Base-by-base conservation (phyloP, 495 filamentous ascomycete species). In the Lasiosphaeria miniovina region DNA sequence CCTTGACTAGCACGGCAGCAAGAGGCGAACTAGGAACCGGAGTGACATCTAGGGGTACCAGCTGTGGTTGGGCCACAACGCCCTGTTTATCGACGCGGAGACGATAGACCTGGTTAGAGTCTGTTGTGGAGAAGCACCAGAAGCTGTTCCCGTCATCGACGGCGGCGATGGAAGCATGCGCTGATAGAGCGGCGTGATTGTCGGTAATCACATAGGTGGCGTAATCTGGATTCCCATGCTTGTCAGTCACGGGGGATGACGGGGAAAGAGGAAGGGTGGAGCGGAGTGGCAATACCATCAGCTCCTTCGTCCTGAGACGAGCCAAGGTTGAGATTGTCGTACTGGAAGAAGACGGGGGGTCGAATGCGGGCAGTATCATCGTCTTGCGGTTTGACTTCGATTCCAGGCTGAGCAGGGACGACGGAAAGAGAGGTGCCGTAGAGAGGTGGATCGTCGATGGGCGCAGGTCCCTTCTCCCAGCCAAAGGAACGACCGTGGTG, bases 341-440 rank as follows among this genome's bases (percentile, higher is more conserved):
- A 56, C 54, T 56, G 54, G 54, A 56, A 56, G 17, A 56, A 56
- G 24, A 56, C 32, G 11, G 48, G 40, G 3, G 54, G 38, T 15
- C 48, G 40, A 4, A 34, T 12, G 17, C 9, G 46, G 41, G 46
- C 54, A 24, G 33, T 33, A 12, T 15, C 15, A 10, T 1, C 36
- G 34, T 15, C n/a, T 12, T 55, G 31, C 8, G 24, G 17, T 10
- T 14, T 10, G 6, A 56, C 54, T n/a, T 56, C 54, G 38, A 56
- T 56, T 10, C 54, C 54, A 11, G 54, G 54, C 31, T 56, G 15
- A 11, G 54, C 40, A 1, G 38, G 54, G 3, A 56, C 54, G 40
- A 45, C 54, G 14, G 54, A 24, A 33, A 56, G 54, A 10, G 54
- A 48, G 7, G 54, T 56, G 24, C 54, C 54, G 40, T 24, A 48